Evolutionary conservation across 306 rosid species (phyloP), one percentile per base, ranked within the genome.

Genomic region (Citrullus mucosospermus): DNA sequence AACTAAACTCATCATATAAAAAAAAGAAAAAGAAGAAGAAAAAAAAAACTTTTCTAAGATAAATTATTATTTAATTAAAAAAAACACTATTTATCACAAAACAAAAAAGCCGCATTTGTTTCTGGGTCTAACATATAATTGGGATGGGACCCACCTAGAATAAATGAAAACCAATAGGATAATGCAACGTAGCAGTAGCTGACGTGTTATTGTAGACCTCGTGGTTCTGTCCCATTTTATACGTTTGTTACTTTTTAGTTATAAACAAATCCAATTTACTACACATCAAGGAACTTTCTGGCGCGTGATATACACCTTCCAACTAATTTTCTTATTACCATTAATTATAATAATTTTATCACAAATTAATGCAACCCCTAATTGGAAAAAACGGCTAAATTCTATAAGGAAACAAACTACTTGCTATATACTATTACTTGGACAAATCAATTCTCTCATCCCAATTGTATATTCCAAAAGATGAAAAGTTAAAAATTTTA

Each of bases 201-300:
- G 41, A 14, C 39, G 38, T 48, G 9, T 38, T 8, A 6, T 13
- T 13, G 7, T 39, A 50, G 59, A 48, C 59, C 77, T 71, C 39
- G 25, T 48, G 56, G 56, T 73, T 61, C 67, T 41, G 79, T 80
- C 66, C 25, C 58, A 17, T 39, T 36, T 6, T 13, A 28, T 32
- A 10, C 4, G 14, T 70, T 66, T 78, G 67, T 81, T 82, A 59
- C 68, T 34, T 57, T 60, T 69, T 41, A 56, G 83, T 66, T 55
- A 22, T 59, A 32, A n/a, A 43, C 54, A 77, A 17, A 58, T 78
- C 9, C 4, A 16, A 25, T 72, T 72, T 72, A 4, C 44, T 6
- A 8, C 65, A 80, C 75, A 65, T 67, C 6, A 15, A 13, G 12
- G 13, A 65, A 38, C 15, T 28, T 11, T 7, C 9, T 4, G 16